These are phyloP conservation scores for Albizia julibrissin DNA, from an alignment of 306 rosid genomes.

Conservation along the genomic window DNA sequence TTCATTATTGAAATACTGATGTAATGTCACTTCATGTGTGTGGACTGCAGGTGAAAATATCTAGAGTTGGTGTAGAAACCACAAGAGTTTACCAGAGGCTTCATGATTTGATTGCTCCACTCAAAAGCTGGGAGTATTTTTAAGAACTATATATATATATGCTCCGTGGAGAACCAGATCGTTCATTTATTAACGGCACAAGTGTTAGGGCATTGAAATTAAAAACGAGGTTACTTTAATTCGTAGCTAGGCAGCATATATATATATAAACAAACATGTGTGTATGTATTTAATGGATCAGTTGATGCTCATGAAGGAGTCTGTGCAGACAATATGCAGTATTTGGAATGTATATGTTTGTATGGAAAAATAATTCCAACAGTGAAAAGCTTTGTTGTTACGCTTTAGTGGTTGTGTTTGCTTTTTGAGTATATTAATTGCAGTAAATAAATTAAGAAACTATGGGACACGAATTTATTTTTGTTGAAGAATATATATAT, in stretches of 20 bases:
- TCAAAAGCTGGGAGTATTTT: slow-evolving; percentile 27
- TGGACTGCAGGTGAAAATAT: slow-evolving; percentile 51
- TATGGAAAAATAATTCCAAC: neutral
- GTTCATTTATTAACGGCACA: neutral
- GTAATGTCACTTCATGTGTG: neutral
- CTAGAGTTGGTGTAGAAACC: slow-evolving; percentile 69
- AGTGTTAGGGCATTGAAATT: neutral
- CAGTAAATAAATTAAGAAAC: neutral
- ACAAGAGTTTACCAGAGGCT: slow-evolving; percentile 58
- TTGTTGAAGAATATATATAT: neutral
- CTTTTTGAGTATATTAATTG: neutral
- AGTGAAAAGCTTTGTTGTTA: neutral
- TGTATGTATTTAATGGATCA: neutral
- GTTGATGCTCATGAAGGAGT: neutral
- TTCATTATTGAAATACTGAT: neutral
- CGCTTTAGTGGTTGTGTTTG: neutral
- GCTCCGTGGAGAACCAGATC: neutral
- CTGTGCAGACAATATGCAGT: neutral
- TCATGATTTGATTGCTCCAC: slow-evolving; percentile 41
- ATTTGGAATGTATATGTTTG: neutral
- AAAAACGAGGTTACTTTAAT: neutral
- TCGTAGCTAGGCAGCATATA: neutral
- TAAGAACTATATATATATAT: neutral
- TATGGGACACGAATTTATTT: neutral
- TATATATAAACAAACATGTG: too few relatives aligned